These are phyloP conservation scores for Pseudocercospora ulei DNA, from an alignment of 2,329 filamentous ascomycete genomes.

Conservation along the genomic window DNA sequence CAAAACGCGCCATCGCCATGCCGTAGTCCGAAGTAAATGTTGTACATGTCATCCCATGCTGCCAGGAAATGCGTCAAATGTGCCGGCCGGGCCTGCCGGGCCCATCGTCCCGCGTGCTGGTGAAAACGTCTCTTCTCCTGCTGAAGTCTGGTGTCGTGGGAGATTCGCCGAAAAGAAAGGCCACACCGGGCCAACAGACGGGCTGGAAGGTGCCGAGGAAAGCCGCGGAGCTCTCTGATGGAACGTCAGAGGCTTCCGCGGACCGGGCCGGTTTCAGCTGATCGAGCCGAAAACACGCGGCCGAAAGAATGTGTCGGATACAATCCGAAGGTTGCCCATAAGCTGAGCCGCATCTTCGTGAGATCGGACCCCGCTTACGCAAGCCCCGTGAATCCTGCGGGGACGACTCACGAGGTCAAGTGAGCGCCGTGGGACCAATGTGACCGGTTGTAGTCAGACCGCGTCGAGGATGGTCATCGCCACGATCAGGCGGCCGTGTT, in stretches of 20 bases:
- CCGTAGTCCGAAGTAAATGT: not conserved
- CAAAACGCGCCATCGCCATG: slow-evolving; percentile 2
- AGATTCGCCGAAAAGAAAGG: not conserved
- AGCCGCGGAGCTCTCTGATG: not conserved
- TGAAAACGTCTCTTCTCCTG: slow-evolving; percentile 1
- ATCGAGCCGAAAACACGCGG: slow-evolving; percentile 6
- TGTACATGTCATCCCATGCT: slow-evolving; percentile 7
- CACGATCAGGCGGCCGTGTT: slow-evolving; percentile 1
- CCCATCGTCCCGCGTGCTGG: not conserved
- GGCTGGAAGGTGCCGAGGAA: not conserved
- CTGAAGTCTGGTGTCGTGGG: not conserved
- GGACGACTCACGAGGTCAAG: slow-evolving; percentile 3
- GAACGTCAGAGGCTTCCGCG: slow-evolving; percentile 1
- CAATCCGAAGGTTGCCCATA: slow-evolving; percentile 6
- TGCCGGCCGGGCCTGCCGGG: slow-evolving; percentile 3
- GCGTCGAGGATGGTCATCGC: not conserved
- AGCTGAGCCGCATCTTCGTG: slow-evolving; percentile 12
- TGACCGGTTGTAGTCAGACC: slow-evolving; percentile 4
- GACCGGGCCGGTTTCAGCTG: slow-evolving; percentile 3
- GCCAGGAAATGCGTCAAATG: not conserved
- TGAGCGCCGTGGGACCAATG: not conserved
- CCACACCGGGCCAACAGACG: not conserved
- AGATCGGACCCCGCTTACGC: slow-evolving; percentile 13
- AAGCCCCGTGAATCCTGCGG: slow-evolving; percentile 4
- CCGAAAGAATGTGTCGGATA: slow-evolving; percentile 6